Conservation (phyloP, 148 eudicot species). For the Amaranthus palmeri region DNA sequence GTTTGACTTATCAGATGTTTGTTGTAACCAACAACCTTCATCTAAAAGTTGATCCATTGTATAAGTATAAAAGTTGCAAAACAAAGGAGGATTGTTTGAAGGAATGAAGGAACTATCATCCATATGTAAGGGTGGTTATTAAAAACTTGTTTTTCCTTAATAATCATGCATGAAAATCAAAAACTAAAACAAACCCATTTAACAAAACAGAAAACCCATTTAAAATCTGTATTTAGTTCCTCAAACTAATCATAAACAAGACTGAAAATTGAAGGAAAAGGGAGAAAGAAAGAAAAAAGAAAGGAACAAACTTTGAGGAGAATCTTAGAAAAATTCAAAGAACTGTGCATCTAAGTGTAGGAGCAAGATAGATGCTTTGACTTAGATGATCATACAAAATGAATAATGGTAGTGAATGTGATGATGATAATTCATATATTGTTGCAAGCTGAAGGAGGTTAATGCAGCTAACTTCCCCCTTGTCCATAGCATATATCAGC, state of each 20-base stretch:
- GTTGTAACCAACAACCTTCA: constrained; percentile 70
- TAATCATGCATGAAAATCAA: constrained; percentile 7
- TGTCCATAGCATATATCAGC: constrained; percentile 2
- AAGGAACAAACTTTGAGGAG: constrained; percentile 35
- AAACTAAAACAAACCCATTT: constrained; percentile 23
- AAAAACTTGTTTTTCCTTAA: neutral
- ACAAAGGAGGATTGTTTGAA: constrained; percentile 29
- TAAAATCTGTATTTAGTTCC: neutral
- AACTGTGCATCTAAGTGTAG: constrained; percentile 26
- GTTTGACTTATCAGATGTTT: constrained; percentile 45
- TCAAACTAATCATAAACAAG: constrained; percentile 2
- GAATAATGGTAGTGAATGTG: neutral
- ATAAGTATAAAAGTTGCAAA: constrained; percentile 46
- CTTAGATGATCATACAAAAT: constrained; percentile 15
- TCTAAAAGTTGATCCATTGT: constrained; percentile 59
- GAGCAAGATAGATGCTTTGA: neutral
- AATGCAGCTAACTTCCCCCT: neutral
- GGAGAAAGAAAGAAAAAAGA: constrained; percentile 8
- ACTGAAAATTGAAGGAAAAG: neutral
- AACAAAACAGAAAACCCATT: constrained; percentile 20
- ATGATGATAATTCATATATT: constrained; percentile 5
- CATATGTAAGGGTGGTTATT: constrained; percentile 27
- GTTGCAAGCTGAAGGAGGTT: neutral
- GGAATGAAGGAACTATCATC: constrained; percentile 52
- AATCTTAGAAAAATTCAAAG: constrained; percentile 28